Percentiles rank a stretch among this genome's conserved stretches.
These are phyloP conservation scores for Acaromyces ingoldii DNA, from an alignment of 1,284 basidiomycete genomes.

Conservation along the genomic window DNA sequence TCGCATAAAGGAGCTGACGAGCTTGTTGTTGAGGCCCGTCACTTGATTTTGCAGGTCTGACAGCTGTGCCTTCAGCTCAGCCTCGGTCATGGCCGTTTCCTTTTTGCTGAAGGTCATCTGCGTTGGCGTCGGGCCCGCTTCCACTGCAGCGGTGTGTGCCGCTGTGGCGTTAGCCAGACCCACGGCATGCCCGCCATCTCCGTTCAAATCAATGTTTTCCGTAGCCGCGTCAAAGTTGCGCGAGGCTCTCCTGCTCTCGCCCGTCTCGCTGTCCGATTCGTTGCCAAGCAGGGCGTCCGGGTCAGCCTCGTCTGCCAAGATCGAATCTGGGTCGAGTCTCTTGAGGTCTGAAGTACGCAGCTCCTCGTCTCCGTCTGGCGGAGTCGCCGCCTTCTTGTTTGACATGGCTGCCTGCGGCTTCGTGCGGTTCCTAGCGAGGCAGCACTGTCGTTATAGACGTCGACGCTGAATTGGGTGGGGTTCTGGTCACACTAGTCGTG, in stretches of 20 bases:
- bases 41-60: slow-evolving; percentile 83
- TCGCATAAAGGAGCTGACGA: slow-evolving; percentile 83
- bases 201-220: too few species aligned
- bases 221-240: neutral
- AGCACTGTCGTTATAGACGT: too few species aligned
- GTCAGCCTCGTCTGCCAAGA: slow-evolving; percentile 40
- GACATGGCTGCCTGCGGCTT: slow-evolving; percentile 4
- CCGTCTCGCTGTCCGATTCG: slow-evolving; percentile 27
- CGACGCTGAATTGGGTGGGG: too few species aligned
- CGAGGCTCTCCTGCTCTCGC: neutral
- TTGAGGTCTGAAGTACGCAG: slow-evolving; percentile 19
- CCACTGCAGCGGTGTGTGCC: neutral
- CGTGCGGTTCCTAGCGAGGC: too few species aligned
- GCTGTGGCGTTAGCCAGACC: too few species aligned
- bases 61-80: slow-evolving; percentile 70
- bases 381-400: slow-evolving; percentile 5
- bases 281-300: slow-evolving; percentile 29
- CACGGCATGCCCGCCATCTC: too few species aligned
- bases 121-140: neutral
- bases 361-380: slow-evolving; percentile 6
- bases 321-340: slow-evolving; percentile 33
- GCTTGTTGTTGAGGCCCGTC: slow-evolving; percentile 81
- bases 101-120: neutral
- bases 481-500: too few species aligned
- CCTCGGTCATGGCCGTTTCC: neutral